A percentile compares a stretch with the other conserved stretches of the same genome.
Conservation (phyloP, 805 yeast species). For the Candida berthetii region DNA sequence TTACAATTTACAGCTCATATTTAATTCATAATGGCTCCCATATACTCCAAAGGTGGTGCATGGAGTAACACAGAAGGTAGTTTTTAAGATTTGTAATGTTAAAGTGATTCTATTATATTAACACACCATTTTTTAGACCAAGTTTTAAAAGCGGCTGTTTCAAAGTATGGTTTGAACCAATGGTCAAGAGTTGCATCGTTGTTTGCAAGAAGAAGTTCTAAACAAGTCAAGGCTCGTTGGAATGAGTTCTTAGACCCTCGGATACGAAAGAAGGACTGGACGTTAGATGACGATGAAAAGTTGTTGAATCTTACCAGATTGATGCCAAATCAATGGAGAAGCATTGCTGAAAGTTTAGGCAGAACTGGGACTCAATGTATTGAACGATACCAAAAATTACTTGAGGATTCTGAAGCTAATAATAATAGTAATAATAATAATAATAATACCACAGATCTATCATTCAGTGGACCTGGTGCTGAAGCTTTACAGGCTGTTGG, state of each 20-base stretch:
- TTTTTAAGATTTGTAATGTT: neutral
- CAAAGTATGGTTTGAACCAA: constrained; percentile 90
- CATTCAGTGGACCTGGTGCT: constrained; percentile 44
- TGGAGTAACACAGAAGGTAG: constrained; percentile 68
- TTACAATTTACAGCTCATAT: too few relatives aligned
- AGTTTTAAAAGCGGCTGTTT: constrained; percentile 82
- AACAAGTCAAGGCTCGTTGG: constrained; percentile 93
- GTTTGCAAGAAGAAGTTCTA: constrained; percentile 78
- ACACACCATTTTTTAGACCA: constrained; percentile 46
- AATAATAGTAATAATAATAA: constrained; percentile 23
- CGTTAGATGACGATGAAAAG: constrained; percentile 68
- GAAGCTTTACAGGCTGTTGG: constrained; percentile 38
- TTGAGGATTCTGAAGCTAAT: constrained; percentile 50
- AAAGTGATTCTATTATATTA: constrained; percentile 2
- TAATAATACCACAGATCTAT: constrained; percentile 21
- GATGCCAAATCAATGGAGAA: constrained; percentile 92
- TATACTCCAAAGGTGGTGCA: constrained; percentile 79
- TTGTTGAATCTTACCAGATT: constrained; percentile 59
- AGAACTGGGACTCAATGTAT: constrained; percentile 85
- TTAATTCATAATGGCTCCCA: constrained; percentile 54
- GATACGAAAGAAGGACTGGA: constrained; percentile 61
- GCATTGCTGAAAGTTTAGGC: constrained; percentile 75
- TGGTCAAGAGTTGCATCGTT: constrained; percentile 93
- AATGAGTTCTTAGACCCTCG: constrained; percentile 78
- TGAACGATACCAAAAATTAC: constrained; percentile 71